These are phyloP conservation scores for Candida quercuum DNA, from an alignment of 805 yeast species.

Conservation along the genomic window DNA sequence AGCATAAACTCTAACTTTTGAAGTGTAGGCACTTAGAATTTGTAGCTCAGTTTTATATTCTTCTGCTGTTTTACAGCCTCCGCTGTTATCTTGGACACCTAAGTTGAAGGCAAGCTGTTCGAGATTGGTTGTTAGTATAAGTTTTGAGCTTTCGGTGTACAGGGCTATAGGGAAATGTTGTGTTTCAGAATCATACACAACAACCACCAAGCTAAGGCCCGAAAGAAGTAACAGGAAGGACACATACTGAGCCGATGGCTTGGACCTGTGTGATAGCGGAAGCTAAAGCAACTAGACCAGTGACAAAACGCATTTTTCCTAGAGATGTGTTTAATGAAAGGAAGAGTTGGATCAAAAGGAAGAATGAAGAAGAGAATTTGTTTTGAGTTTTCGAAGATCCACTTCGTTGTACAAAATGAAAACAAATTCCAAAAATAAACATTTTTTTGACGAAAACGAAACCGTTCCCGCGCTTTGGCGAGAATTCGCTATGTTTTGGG, in stretches of 20 bases:
- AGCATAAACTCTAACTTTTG: conserved; percentile 78
- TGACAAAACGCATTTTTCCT: conserved; percentile 21
- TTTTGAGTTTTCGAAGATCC: conserved; percentile 1
- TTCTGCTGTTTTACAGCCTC: conserved; percentile 66
- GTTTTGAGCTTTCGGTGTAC: no score
- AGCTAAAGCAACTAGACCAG: conserved; percentile 28
- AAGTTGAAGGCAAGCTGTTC: conserved; percentile 69
- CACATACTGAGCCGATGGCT: conserved; percentile 52
- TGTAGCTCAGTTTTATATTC: conserved; percentile 71
- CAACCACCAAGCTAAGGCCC: background rate
- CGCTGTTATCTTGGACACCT: conserved; percentile 74
- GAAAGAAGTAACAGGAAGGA: conserved; percentile 10
- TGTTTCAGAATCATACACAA: no score
- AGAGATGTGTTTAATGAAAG: background rate
- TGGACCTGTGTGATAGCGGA: conserved; percentile 42
- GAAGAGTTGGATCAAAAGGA: background rate
- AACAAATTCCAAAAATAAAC: conserved; percentile 1
- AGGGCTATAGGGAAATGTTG: no score
- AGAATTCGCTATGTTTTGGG: no score
- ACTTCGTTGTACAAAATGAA: background rate
- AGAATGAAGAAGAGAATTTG: background rate
- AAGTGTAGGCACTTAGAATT: conserved; percentile 51
- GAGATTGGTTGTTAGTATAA: conserved; percentile 4
- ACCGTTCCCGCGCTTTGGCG: background rate
- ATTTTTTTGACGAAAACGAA: background rate